Evolutionary conservation across 352 stramenopile species (phyloP).

Genomic region (Globisporangium okanoganense): DNA sequence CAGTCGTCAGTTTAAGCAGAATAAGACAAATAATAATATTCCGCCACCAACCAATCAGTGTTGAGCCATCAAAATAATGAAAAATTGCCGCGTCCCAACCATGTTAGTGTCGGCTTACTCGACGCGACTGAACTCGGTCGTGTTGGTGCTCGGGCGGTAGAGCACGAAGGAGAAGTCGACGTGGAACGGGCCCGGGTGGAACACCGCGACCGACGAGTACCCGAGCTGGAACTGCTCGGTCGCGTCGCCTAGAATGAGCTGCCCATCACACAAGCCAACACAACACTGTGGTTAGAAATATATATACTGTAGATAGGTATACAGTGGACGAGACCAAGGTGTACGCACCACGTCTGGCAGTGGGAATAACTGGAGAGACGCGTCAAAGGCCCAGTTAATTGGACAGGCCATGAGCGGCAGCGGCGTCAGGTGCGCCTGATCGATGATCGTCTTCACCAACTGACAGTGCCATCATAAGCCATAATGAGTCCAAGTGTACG

Average conservation of each 20-base stretch:
- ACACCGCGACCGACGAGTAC: constrained; percentile 77
- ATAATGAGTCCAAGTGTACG: no score
- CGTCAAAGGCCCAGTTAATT: constrained; percentile 95
- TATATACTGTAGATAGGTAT: no score
- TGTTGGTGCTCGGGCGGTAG: constrained; percentile 79
- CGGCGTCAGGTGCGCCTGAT: constrained; percentile 92
- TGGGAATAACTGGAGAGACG: constrained; percentile 90
- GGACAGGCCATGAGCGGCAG: constrained; percentile 82
- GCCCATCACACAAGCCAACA: not conserved
- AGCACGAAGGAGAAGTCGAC: constrained; percentile 86
- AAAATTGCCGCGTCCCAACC: not conserved
- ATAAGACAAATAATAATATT: not conserved
- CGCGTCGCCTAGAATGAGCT: constrained; percentile 78
- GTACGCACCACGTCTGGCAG: constrained; percentile 84
- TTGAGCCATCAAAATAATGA: not conserved
- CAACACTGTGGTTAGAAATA: not conserved
- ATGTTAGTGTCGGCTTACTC: constrained; percentile 37
- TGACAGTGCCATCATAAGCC: constrained; percentile 10
- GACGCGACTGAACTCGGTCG: constrained; percentile 81
- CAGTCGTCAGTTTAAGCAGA: not conserved
- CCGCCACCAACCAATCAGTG: not conserved
- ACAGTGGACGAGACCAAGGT: not conserved
- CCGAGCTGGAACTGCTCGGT: constrained; percentile 81
- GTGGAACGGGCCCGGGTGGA: constrained; percentile 79
- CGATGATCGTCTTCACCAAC: constrained; percentile 87